Base-by-base conservation (phyloP, 2,329 filamentous ascomycete species). In the Ophiostoma sp. region DNA sequence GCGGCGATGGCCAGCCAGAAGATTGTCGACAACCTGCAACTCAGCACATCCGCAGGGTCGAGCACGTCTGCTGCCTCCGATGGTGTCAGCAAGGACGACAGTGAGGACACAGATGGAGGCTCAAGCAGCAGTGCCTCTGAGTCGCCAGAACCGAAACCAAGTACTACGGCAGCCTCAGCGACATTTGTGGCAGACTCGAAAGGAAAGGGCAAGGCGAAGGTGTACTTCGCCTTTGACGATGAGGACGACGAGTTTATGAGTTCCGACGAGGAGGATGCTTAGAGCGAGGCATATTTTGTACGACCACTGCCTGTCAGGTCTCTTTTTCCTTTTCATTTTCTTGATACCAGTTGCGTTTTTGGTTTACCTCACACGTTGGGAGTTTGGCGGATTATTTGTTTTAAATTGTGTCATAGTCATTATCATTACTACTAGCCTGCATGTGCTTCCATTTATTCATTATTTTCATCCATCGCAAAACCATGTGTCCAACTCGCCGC, bases 141-240 rank as follows among this genome's bases (percentile, higher is more conserved):
- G 3, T 86, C 86, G 0, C 85, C 85, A 15, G 83, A 83, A 36
- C 83, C 84, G 2, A 84, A 85, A 57, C 75, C 81, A 2, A 75
- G 28, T 5, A 33, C 63, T 1, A 33, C 71, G 1, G 17, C 48
- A n/a, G 31, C 36, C 8, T 6, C 50, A 15, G 11, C 31, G 2
- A 17, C 61, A 7, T 28, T 69, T 2, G 48, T 36, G 12, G 17
- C 63, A 39, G 1, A 25, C 11, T 22, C 15, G 4, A 77, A 86
- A 78, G 80, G 75, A 75, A 82, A 81, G 72, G 79, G 50, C 70
- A 83, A 84, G 76, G 79, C 80, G 22, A 84, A 78, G 78, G 84
- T 86, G 0, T 93, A 94, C 78, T 92, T 91, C 77, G 92, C 92
- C 0, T 95, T 94, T 82, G 92, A 94, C 75, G 92, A 94, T 75